Evolutionary conservation across 257 asterid species (phyloP), one percentile per base, ranked within the genome.

Genomic region (Solanum piurae): DNA sequence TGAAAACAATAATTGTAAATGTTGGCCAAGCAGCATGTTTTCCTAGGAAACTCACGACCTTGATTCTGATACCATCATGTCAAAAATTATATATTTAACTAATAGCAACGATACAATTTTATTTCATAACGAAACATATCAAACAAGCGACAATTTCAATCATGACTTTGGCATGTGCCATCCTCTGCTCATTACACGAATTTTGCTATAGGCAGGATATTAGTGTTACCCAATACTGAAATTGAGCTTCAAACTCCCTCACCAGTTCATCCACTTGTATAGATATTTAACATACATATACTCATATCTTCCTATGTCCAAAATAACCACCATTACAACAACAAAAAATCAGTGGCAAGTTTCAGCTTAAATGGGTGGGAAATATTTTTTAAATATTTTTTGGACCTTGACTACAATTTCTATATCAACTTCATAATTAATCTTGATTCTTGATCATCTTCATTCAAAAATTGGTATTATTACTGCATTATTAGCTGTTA

Each of bases 401-500:
- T 76, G 83, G 55, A 40, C 83, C 83, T 76, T 76, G 40, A 13
- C 27, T 18, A 36, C 46, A 20, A 18, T 23, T 42, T 77, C 14
- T 77, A 80, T 29, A 31, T 80, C 46, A 82, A 16, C 12, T 31
- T 20, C 29, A 49, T 82, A 4, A 82, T 49, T 29, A 73, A 74
- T 74, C 83, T 74, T 74, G 83, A 74, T 46, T 29, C 68, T 82
- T 82, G 86, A n/a, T 46, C 44, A 49, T 49, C 27, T 82, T 82
- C 46, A 82, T 44, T 49, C 9, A 9, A 82, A 82, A 31, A 29
- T 18, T 29, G 71, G 31, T 49, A 80, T 6, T 82, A 49, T 18
- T 29, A 38, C 18, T 29, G 29, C 27, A 82, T 82, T 6, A 10
- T 49, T 82, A 82, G 44, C 71, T 31, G 31, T 18, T 55, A 55